Conservation (phyloP, 768 basidiomycete species). For the Podaxis sp. region DNA sequence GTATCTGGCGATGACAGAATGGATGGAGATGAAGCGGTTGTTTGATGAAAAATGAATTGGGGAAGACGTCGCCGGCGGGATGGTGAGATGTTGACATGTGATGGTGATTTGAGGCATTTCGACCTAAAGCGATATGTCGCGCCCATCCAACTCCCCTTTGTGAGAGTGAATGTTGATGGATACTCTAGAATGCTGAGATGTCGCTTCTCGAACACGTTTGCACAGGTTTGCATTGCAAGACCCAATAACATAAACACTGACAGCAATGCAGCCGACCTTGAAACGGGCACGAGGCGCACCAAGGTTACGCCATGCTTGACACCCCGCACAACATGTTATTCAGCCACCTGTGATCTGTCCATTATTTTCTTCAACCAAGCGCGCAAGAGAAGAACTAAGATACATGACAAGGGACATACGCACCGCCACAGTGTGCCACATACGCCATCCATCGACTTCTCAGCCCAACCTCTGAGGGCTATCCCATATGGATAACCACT, state of each 20-base stretch:
- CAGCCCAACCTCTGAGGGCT: not conserved
- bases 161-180: not conserved
- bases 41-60: not conserved
- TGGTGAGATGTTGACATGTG: not conserved
- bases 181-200: not conserved
- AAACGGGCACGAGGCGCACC: not conserved
- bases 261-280: no score
- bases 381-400: not conserved
- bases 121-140: not conserved
- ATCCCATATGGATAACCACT: not conserved
- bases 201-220: not conserved
- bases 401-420: not conserved
- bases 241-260: no score
- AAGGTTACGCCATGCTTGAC: not conserved
- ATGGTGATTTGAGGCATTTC: not conserved
- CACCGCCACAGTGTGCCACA: not conserved
- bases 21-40: not conserved
- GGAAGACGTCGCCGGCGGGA: not conserved
- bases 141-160: not conserved
- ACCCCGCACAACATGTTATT: not conserved
- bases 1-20: not conserved
- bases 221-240: no score
- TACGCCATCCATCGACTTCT: not conserved
- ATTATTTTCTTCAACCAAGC: not conserved
- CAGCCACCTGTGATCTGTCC: not conserved